Base-by-base conservation (phyloP, 768 basidiomycete species). In the Kwoniella pini region DNA sequence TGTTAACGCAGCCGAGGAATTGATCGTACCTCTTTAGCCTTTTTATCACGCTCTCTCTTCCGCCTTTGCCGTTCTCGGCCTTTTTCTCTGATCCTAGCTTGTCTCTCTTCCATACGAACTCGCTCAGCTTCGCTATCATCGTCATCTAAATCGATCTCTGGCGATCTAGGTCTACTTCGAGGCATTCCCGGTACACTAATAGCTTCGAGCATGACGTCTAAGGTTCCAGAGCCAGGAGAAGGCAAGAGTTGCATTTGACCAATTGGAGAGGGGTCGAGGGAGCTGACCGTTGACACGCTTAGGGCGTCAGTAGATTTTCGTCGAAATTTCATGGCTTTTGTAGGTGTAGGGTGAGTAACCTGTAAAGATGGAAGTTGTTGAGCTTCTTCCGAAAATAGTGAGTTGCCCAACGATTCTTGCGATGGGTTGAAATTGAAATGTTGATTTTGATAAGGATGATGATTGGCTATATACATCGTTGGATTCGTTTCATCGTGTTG, bases 41-140 rank as follows among this genome's bases (percentile, higher is more conserved):
- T 55, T 57, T 66, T 60, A 30, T 64, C 63, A 19, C 63, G 45
- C 54, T 70, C 72, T n/a, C 72, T 52, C 60, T 74, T 74, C 36
- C 69, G 49, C 12, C 72, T 33, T 62, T 74, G 72, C 28, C 72
- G 27, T 22, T 69, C 67, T 49, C 67, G 56, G 13, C 69, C 69
- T 62, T 67, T 74, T 36, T 74, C 69, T 49, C 72, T 68, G 2
- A 61, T 50, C 45, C 65, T 61, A 1, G 64, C 65, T 55, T 63
- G 58, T 27, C 57, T 64, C 52, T 54, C 65, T 22, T 62, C 67
- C 26, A 54, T 1, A 7, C 52, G 38, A 43, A 58, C 51, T 30
- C 27, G 58, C n/a, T 39, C 36, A 21, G 44, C 27, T 51, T 71
- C 67, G 10, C 12, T 33, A 9, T 71, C 67, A 53, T 60, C 62